These are phyloP conservation scores for Melastoma candidum DNA, from an alignment of 441 rosid species.

Conservation along the genomic window DNA sequence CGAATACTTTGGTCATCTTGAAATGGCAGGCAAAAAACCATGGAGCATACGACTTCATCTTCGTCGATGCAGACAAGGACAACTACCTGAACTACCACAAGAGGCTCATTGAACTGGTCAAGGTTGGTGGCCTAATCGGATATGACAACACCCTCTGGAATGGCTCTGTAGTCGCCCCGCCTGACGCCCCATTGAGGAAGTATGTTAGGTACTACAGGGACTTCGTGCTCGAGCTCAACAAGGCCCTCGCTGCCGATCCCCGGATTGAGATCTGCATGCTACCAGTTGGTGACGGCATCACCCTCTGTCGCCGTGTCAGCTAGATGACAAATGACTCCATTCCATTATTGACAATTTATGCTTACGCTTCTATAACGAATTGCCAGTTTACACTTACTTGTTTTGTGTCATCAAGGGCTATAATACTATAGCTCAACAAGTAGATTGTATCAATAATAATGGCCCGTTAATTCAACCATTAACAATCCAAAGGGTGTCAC, in stretches of 20 bases:
- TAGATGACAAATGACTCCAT: slow-evolving; percentile 15
- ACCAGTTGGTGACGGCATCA: slow-evolving; percentile 5
- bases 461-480: too few relatives aligned
- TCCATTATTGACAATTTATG: too few relatives aligned
- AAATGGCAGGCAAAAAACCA: slow-evolving; percentile 48
- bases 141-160: slow-evolving; percentile 98
- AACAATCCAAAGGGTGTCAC: too few relatives aligned
- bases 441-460: too few relatives aligned
- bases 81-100: slow-evolving; percentile 86
- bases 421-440: too few relatives aligned
- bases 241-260: slow-evolving; percentile 4
- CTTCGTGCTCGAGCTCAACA: slow-evolving; percentile 8
- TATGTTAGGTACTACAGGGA: slow-evolving; percentile 7
- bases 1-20: too few relatives aligned
- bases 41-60: slow-evolving; percentile 78
- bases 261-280: slow-evolving; percentile 15
- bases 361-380: too few relatives aligned
- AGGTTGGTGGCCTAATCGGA: slow-evolving; percentile 81
- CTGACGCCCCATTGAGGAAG: slow-evolving; percentile 4
- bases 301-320: slow-evolving; percentile 1
- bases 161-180: slow-evolving; percentile 73
- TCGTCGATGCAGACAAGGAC: slow-evolving; percentile 96
- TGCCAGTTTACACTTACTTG: too few relatives aligned
- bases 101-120: slow-evolving; percentile 66
- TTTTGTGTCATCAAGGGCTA: too few relatives aligned